A percentile compares a stretch with the other conserved stretches of the same genome.
Evolutionary conservation across 2,329 filamentous ascomycete genomes (phyloP).

Genomic region (Pseudocercospora crystallina): DNA sequence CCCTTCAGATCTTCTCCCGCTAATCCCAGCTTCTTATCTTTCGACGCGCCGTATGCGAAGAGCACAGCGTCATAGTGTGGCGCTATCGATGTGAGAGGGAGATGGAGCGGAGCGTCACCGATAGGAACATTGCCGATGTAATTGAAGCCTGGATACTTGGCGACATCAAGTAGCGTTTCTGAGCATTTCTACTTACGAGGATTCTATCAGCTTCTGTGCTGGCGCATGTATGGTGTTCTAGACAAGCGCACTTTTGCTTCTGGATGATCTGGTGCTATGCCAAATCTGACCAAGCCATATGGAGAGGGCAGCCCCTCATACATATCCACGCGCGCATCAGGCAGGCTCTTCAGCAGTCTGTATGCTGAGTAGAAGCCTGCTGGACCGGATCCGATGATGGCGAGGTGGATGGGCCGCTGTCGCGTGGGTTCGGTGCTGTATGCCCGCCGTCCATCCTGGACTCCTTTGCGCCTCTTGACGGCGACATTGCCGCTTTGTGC

Average conservation of each 20-base stretch:
- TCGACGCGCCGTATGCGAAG: constrained; percentile 87
- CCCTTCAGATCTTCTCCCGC: constrained; percentile 76
- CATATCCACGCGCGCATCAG: constrained; percentile 81
- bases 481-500: constrained; percentile 16
- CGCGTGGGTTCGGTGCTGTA: constrained; percentile 34
- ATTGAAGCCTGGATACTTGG: constrained; percentile 75
- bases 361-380: constrained; percentile 95
- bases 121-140: constrained; percentile 89
- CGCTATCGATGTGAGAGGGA: constrained; percentile 68
- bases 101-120: constrained; percentile 52
- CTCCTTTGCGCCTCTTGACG: constrained; percentile 11
- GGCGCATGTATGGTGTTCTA: background rate
- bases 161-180: constrained; percentile 89
- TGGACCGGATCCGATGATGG: constrained; percentile 84
- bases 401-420: constrained; percentile 65
- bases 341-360: constrained; percentile 73
- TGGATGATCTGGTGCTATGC: constrained; percentile 96
- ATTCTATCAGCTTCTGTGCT: constrained; percentile 24
- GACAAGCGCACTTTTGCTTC: constrained; percentile 78
- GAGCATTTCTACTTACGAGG: constrained; percentile 72
- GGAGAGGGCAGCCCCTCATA: constrained; percentile 92
- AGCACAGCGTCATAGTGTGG: constrained; percentile 89
- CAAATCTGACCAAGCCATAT: constrained; percentile 87
- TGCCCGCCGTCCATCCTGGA: constrained; percentile 3
- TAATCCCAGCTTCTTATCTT: constrained; percentile 76